Evolutionary conservation across 805 yeast genomes (phyloP), one percentile per base, ranked within the genome.

Genomic region (Sugiyamaella lignohabitans): DNA sequence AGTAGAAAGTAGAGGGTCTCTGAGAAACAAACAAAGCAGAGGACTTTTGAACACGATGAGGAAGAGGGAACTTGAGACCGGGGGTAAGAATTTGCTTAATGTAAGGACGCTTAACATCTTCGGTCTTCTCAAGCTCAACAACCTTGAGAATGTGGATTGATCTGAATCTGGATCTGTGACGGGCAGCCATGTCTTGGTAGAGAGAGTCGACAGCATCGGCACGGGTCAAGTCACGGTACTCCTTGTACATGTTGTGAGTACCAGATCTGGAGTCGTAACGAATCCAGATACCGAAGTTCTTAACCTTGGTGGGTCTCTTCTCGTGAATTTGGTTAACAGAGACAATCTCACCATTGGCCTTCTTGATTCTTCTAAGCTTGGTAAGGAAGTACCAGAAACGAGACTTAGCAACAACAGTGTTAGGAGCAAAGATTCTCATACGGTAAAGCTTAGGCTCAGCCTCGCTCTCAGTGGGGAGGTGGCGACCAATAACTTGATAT

Each of bases 201-300:
- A 93, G 84, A 71, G 93, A 79, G 76, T 86, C 95, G 70, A 93
- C 97, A 64, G 98, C 98, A 74, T 87, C 95, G 59, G 88, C 95
- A 81, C 99, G 93, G 80, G 96, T 77, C 66, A 91, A 95, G 68
- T 91, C 98, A 78, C 98, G 88, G 93, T 87, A 87, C 81, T 93
- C 99, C 83, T 93, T 93, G 96, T 93, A 93, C 97, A 93, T 93
- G 94, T 93, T 93, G 95, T 93, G 98, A 69, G 96, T 89, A 80
- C 99, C 99, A 63, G 98, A 93, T 85, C 99, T 94, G 61, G 99
- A 93, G 73, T 93, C 98, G 86, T 93, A 93, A 82, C 98, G 89
- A 74, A 93, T 85, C 99, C 99, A 93, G 79, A 93, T 74, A 80
- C 97, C 98, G 72, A 89, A 93, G 87, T 89, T 93, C 89, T 93